Base-by-base conservation (phyloP, 1,139 yeast species). In the Geotrichum cucujoidarum region DNA sequence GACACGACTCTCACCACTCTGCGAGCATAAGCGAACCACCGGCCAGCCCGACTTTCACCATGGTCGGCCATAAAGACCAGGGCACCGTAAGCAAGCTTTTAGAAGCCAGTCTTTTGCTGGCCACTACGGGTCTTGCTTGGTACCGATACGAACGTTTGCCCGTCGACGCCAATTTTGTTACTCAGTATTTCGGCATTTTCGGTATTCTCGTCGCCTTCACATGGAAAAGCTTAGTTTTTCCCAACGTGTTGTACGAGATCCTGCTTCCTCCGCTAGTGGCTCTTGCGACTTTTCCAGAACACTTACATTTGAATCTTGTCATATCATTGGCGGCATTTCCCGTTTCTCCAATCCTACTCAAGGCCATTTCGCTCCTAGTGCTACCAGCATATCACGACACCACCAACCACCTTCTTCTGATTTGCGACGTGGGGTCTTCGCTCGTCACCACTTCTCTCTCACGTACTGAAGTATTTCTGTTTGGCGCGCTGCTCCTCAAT, bases 401-500 rank as follows among this genome's bases (percentile, higher is more conserved):
- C 10, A 27, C 17, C 34, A 30, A 42, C 21, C 46, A 34, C 39
- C 18, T 18, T 5, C 11, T 20, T 14, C 31, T 42, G 29, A 25
- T 24, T 17, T 34, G 20, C 3, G 24, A 35, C 10, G 29, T 46
- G 21, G 22, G 20, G 10, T 29, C 34, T 18, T 24, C 33, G 10
- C 29, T 37, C n/a, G 40, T 37, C 1, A 29, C 37, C 17, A 40
- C 53, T 7, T 59, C 62, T n/a, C 53, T 60, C 29, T 51, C 60
- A 1, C 46, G 34, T 17, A 50, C 57, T 0, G 64, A 60, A 47
- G 47, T 50, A 10, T 52, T 55, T 22, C 52, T 60, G 27, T 55
- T 59, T 32, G 44, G 60, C 20, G 47, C 60, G 1, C 42, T 59
- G 37, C 37, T 59, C 16, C 52, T 53, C 11, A 57, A 57, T 38